Evolutionary conservation across 1,284 basidiomycete genomes (phyloP).

Genomic region (Cryptococcus amylolentus): DNA sequence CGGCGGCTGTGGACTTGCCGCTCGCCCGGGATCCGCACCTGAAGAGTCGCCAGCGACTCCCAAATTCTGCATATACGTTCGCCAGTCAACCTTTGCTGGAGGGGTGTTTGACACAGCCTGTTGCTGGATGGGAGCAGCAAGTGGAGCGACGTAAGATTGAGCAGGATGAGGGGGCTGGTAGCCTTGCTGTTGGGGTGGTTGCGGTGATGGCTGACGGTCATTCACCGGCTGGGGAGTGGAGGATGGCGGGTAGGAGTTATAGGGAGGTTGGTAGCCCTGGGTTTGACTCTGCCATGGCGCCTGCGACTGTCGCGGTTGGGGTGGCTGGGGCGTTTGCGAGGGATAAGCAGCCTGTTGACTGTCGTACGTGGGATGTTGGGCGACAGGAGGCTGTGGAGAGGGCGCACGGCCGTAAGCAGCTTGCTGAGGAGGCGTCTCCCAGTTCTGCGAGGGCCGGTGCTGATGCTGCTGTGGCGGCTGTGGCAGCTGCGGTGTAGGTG

Average conservation of each 20-base stretch:
- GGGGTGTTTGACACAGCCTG: neutral
- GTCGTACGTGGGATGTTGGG: too few species aligned
- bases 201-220: neutral
- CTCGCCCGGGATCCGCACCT: slow-evolving; percentile 6
- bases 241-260: too few species aligned
- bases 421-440: neutral
- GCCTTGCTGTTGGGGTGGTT: neutral
- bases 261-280: too few species aligned
- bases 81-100: slow-evolving; percentile 27
- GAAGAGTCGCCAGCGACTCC: slow-evolving; percentile 11
- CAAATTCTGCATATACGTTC: slow-evolving; percentile 34
- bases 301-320: neutral
- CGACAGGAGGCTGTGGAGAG: too few species aligned
- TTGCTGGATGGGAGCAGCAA: slow-evolving; percentile 6
- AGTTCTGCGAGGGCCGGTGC: neutral
- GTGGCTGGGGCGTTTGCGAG: slow-evolving; percentile 1
- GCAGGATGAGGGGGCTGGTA: neutral
- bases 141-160: neutral
- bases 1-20: slow-evolving; percentile 23
- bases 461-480: neutral
- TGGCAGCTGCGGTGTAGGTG: neutral
- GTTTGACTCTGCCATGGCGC: neutral
- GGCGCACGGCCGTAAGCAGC: too few species aligned
- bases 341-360: too few species aligned
- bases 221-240: too few species aligned